phyloP scores from a whole-genome alignment of 1,284 basidiomycete genomes.

The Sanguinoderma infundibulare region DNA sequence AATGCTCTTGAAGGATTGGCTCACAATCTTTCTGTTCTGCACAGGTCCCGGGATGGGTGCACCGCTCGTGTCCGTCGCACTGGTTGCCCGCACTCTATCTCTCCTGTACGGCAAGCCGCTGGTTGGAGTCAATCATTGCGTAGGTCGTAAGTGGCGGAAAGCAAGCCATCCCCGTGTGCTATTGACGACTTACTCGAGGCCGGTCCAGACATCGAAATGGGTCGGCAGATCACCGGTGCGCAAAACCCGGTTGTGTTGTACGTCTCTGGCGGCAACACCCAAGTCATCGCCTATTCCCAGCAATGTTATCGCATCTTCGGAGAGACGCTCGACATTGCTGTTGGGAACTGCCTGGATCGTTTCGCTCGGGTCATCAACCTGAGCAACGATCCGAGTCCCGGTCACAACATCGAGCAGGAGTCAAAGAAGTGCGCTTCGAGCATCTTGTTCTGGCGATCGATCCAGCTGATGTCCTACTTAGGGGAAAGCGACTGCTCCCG shows the following conservation, averaged over 20 bases:
- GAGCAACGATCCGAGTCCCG: constrained; percentile 95
- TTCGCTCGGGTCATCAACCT: constrained; percentile 97
- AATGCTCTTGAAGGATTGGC: not conserved
- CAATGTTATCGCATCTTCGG: constrained; percentile 99
- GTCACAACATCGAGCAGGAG: constrained; percentile 98
- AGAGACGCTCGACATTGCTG: constrained; percentile 98
- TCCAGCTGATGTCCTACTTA: constrained; percentile 32
- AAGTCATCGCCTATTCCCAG: constrained; percentile 98
- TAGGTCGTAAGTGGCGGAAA: constrained; percentile 84
- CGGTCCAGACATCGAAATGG: constrained; percentile 99
- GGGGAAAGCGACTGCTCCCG: constrained; percentile 76
- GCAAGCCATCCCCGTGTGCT: not conserved
- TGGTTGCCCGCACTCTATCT: constrained; percentile 93
- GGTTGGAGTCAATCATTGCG: constrained; percentile 97
- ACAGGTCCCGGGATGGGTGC: constrained; percentile 98
- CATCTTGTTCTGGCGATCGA: not conserved
- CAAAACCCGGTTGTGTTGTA: constrained; percentile 97
- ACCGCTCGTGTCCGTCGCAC: constrained; percentile 91
- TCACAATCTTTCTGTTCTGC: not conserved
- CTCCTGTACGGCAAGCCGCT: constrained; percentile 91
- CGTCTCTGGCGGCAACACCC: constrained; percentile 98
- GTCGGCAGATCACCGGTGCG: constrained; percentile 92
- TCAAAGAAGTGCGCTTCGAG: constrained; percentile 75
- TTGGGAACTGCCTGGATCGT: constrained; percentile 97
- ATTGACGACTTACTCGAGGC: not conserved